Evolutionary conservation across 208 protist species (phyloP), one percentile per base, ranked within the genome.

Genomic region (Porcisia deanei): DNA sequence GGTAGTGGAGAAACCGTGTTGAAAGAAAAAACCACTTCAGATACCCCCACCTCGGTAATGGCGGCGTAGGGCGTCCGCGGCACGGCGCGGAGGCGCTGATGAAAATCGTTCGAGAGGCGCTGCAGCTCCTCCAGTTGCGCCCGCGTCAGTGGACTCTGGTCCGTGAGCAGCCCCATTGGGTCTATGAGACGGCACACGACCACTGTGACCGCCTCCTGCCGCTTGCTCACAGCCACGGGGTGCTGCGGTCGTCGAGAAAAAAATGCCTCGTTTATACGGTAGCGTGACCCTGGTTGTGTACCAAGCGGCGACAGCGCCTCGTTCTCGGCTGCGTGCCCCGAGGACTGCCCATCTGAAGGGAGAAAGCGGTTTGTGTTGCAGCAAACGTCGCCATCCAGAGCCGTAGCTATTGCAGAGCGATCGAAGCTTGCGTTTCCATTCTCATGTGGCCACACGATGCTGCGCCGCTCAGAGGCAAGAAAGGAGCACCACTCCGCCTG

Each of bases 1-100:
- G 73, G 77, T 39, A 81, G 30, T 9, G 77, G 77, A 30, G 37
- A 68, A 57, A 81, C 64, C 18, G 77, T 81, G 47, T 81, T 81
- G 37, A 81, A 41, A 8, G 67, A 75, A 55, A 81, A 81, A 63
- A 81, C 77, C 53, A 81, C 45, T 34, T 81, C 77, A 57, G 55
- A 5, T 8, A 81, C 43, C 57, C 77, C 57, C 45, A 73, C 73
- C 64, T 75, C 77, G 12, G 77, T 81, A 57, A 76, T 18, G 39
- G 45, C 73, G 25, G 64, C 77, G 34, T 73, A 53, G 8, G 53
- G 57, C 22, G 53, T 58, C 34, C 57, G 64, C 9, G 45, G 69
- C 10, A 68, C 77, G 9, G 70, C 3, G 71, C 77, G 77, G 34
- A 81, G 71, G 34, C 77, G 71, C 7, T 47, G 37, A 60, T 81